Percentiles rank a stretch among this genome's conserved stretches.
phyloP scores from a whole-genome alignment of 2,329 filamentous ascomycete species.

The Aspergillus quadrilineatus region DNA sequence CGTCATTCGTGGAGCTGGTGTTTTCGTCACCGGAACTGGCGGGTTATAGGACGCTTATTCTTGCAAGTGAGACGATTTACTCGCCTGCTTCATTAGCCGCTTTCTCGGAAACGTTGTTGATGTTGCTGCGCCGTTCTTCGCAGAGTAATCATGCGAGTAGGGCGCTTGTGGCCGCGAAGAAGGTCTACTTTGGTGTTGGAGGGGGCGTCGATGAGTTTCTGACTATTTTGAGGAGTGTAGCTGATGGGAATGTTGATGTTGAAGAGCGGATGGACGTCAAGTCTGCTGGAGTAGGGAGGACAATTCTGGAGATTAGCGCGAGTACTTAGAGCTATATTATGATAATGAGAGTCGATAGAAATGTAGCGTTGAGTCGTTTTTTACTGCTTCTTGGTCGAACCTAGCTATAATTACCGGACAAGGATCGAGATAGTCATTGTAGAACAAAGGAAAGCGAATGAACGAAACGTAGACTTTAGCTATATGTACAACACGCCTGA shows the following conservation, averaged over 20 bases:
- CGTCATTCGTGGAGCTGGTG: constrained; percentile 46
- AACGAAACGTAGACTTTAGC: constrained; percentile 27
- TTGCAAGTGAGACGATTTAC: constrained; percentile 67
- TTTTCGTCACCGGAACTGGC: constrained; percentile 32
- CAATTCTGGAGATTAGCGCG: constrained; percentile 37
- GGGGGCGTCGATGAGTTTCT: constrained; percentile 63
- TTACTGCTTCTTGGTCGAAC: neutral
- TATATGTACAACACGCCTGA: constrained; percentile 38
- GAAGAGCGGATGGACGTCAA: constrained; percentile 38
- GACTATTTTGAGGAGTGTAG: constrained; percentile 29
- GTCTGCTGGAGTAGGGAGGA: constrained; percentile 45
- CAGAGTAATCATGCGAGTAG: constrained; percentile 32
- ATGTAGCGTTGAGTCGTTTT: neutral
- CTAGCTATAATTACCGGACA: neutral
- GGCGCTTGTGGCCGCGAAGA: constrained; percentile 62
- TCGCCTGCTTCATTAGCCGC: constrained; percentile 53
- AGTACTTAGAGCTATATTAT: neutral
- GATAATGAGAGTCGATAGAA: neutral
- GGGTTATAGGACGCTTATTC: constrained; percentile 48
- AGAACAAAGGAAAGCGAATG: constrained; percentile 29
- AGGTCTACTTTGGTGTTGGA: constrained; percentile 66
- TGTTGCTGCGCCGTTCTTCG: constrained; percentile 47
- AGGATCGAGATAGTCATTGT: neutral
- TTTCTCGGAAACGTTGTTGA: constrained; percentile 57
- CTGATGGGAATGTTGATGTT: constrained; percentile 28